phyloP scores from a whole-genome alignment of 2,329 filamentous ascomycete species.

The Macrophomina tecta region DNA sequence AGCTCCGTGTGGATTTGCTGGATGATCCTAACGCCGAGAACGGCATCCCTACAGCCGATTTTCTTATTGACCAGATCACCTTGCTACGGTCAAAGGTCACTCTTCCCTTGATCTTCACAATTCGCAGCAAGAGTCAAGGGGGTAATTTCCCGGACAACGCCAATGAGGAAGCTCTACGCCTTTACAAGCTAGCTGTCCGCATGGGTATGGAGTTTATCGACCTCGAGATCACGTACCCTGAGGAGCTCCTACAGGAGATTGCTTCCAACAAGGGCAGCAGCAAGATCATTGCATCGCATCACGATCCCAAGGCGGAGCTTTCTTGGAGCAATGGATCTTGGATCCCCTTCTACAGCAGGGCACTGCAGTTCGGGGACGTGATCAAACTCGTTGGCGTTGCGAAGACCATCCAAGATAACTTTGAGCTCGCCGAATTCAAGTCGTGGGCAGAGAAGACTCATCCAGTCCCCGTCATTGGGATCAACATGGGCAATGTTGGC shows the following conservation, averaged over 20 bases:
- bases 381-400: slow-evolving; percentile 93
- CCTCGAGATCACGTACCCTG: slow-evolving; percentile 85
- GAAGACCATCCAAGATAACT: slow-evolving; percentile 80
- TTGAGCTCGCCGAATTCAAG: slow-evolving; percentile 82
- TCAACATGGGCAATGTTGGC: slow-evolving; percentile 91
- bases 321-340: slow-evolving; percentile 95
- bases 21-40: slow-evolving; percentile 68
- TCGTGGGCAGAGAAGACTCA: slow-evolving; percentile 74
- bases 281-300: slow-evolving; percentile 92
- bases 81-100: slow-evolving; percentile 74
- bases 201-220: slow-evolving; percentile 93
- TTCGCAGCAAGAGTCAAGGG: slow-evolving; percentile 84
- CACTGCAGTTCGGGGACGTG: slow-evolving; percentile 86
- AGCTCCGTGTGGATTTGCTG: slow-evolving; percentile 90
- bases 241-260: slow-evolving; percentile 73
- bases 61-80: slow-evolving; percentile 80
- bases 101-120: slow-evolving; percentile 88
- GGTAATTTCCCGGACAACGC: slow-evolving; percentile 84
- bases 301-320: slow-evolving; percentile 78
- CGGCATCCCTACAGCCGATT: slow-evolving; percentile 71
- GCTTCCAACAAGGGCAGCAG: slow-evolving; percentile 73
- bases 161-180: slow-evolving; percentile 70
- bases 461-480: slow-evolving; percentile 83
- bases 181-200: slow-evolving; percentile 80
- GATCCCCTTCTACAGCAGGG: slow-evolving; percentile 88